Percentiles rank a stretch among this genome's conserved stretches.
Conservation (phyloP, 768 basidiomycete genomes). For the Tubosaeta sp. region DNA sequence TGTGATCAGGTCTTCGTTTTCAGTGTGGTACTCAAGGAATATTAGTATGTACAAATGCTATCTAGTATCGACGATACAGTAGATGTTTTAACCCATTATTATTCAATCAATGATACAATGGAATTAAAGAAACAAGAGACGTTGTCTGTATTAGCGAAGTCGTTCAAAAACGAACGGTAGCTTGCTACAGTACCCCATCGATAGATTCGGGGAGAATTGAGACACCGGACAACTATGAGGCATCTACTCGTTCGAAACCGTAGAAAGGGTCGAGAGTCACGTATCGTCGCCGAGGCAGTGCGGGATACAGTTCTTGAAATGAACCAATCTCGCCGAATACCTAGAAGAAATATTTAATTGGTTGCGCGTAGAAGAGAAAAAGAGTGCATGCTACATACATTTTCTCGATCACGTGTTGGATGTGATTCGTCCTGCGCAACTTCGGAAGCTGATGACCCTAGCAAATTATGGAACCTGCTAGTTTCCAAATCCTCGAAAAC, state of each 20-base stretch:
- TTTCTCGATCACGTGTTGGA: constrained; percentile 24
- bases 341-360: constrained; percentile 18
- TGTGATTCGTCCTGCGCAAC: constrained; percentile 17
- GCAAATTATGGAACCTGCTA: constrained; percentile 7
- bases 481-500: constrained; percentile 15
- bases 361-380: neutral
- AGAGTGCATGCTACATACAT: constrained; percentile 19
- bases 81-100: neutral
- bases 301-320: neutral
- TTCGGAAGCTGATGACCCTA: constrained; percentile 22
- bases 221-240: neutral
- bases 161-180: neutral
- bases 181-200: neutral
- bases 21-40: too few relatives aligned
- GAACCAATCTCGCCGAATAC: constrained; percentile 24
- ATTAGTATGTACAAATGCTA: too few relatives aligned
- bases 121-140: neutral
- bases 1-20: neutral
- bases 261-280: neutral
- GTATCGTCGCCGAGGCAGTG: neutral
- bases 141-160: neutral
- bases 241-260: constrained; percentile 1
- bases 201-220: neutral
- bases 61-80: neutral
- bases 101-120: neutral